Base-by-base conservation (phyloP, 129 eudicot genomes). In the Erigeron canadensis region DNA sequence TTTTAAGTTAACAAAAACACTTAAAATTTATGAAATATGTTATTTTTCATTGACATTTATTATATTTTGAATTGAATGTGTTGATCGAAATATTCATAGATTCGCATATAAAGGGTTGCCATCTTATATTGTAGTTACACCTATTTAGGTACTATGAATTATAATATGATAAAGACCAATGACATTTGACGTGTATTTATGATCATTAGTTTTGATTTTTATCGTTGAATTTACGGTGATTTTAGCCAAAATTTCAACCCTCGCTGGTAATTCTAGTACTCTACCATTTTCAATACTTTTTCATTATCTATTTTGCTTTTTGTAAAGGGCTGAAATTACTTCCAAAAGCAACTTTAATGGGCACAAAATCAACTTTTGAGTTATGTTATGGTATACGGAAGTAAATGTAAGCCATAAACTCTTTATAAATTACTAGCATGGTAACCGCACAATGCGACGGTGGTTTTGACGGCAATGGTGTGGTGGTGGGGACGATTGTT, bases 281-380 rank as follows among this genome's bases (percentile, higher is more conserved):
- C 61, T 8, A 57, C 22, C 63, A 40, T 8, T 45, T 44, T 45
- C 22, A 4, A 11, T 45, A 28, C 12, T 66, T 45, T 45, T 66
- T 2, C 39, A 66, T 11, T 45, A 44, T 66, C 39, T 18, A 45
- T 19, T 22, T 10, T 0, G 5, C 42, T 10, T 44, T 55, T 44
- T 17, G 4, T 66, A 66, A 66, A 66, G 42, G 19, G 7, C 18
- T 46, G 13, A 57, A 66, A 66, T 45, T 66, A 40, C 57, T 45
- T 21, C 40, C 40, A 16, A 19, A 66, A 66, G 57, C 71, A 66
- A 19, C 45, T 44, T 10, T 44, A 21, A 12, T 66, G 71, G 71
- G 21, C 12, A 66, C 46, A 11, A 66, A 5, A 19, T 28, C 38
- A 42, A 46, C 3, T 28, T 18, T 1, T 28, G 23, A 55, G 61